Percentiles rank a stretch among this genome's conserved stretches.
phyloP scores from a whole-genome alignment of 2,329 filamentous ascomycete species.

The Cladosporium phlei region DNA sequence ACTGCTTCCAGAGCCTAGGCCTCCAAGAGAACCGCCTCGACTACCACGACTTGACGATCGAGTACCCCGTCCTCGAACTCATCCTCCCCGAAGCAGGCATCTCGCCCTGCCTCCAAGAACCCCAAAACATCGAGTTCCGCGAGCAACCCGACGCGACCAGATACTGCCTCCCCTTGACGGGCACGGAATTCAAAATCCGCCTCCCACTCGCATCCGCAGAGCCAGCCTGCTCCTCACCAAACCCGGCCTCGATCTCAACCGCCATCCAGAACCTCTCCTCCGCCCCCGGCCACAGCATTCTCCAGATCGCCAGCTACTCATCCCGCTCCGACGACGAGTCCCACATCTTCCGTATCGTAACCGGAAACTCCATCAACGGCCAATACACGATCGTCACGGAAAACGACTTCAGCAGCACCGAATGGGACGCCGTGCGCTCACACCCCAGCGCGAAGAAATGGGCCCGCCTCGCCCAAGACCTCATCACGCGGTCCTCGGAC shows the following conservation, averaged over 20 bases:
- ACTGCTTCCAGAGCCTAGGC: background rate
- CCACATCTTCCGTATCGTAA: background rate
- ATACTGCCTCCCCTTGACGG: background rate
- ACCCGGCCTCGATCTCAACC: too few relatives aligned
- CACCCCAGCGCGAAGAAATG: background rate
- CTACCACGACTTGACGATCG: slow-evolving; percentile 1
- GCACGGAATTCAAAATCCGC: background rate
- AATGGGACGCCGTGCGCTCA: background rate
- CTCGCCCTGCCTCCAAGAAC: background rate
- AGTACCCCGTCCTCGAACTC: slow-evolving; percentile 2
- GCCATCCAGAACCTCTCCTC: background rate
- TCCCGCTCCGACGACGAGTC: background rate
- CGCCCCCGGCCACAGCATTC: background rate
- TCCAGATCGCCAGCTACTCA: background rate
- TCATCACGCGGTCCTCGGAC: background rate
- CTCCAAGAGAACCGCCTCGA: background rate
- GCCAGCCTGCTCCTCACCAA: background rate
- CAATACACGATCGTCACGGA: background rate
- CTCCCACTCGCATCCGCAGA: background rate
- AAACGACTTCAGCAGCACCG: background rate
- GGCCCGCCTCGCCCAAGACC: background rate
- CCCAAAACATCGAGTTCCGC: background rate
- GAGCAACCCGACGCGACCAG: background rate
- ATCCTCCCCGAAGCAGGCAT: background rate
- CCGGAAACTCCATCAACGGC: background rate